phyloP scores from a whole-genome alignment of 1,284 basidiomycete species.

The Phlebopus sp. region DNA sequence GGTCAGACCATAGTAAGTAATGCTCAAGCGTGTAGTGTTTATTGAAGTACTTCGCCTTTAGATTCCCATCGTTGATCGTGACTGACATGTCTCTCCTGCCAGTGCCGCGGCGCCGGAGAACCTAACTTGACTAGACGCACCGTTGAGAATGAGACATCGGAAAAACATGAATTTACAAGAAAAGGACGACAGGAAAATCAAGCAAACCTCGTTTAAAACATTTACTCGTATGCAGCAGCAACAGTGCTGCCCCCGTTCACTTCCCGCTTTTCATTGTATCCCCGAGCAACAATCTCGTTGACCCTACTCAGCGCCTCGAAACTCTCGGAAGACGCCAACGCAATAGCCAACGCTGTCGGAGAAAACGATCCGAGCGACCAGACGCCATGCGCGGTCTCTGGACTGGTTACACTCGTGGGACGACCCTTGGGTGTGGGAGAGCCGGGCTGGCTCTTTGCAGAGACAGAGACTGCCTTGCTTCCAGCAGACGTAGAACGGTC shows the following conservation, averaged over 20 bases:
- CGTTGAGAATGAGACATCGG: no score
- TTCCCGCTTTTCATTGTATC: slow-evolving; percentile 16
- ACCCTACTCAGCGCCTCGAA: slow-evolving; percentile 22
- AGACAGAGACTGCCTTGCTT: not conserved
- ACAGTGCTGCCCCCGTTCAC: not conserved
- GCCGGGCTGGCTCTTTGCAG: slow-evolving; percentile 6
- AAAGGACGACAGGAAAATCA: no score
- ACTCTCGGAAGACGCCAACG: slow-evolving; percentile 23
- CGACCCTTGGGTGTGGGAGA: slow-evolving; percentile 14
- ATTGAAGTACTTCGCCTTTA: no score
- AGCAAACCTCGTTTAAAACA: no score
- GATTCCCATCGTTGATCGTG: no score
- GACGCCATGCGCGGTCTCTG: slow-evolving; percentile 10
- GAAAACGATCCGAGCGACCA: slow-evolving; percentile 22
- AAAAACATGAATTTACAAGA: no score
- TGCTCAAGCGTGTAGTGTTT: no score
- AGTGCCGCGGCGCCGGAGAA: no score
- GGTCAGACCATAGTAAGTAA: no score
- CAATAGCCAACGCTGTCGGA: slow-evolving; percentile 23
- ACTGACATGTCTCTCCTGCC: no score
- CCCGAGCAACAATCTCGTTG: slow-evolving; percentile 23
- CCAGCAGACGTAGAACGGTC: not conserved
- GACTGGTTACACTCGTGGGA: slow-evolving; percentile 3
- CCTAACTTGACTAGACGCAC: no score
- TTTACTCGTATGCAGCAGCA: no score